Conservation (phyloP, 768 basidiomycete species). For the Agrocybe chaxingu region DNA sequence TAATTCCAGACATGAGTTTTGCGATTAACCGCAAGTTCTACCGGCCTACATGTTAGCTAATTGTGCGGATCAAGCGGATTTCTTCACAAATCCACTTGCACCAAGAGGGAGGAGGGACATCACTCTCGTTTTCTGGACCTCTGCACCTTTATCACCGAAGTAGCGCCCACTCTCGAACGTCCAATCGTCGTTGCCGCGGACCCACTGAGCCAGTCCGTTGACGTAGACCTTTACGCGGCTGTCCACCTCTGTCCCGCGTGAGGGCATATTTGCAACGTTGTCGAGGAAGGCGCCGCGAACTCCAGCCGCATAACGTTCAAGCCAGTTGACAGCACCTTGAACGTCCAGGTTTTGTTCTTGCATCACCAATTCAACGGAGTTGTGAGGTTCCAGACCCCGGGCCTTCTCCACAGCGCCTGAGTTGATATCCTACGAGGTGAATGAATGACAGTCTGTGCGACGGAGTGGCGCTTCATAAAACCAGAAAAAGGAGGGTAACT, state of each 20-base stretch:
- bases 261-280: conserved; percentile 31
- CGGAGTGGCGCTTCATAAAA: too few species aligned
- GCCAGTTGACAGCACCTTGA: conserved; percentile 37
- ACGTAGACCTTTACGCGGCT: conserved; percentile 30
- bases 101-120: conserved; percentile 14
- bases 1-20: too few species aligned
- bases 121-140: conserved; percentile 11
- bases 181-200: conserved; percentile 49
- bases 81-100: neutral
- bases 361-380: conserved; percentile 55
- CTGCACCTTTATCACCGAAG: conserved; percentile 27
- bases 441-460: neutral
- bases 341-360: conserved; percentile 35
- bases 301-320: conserved; percentile 34
- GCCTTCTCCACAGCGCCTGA: conserved; percentile 29
- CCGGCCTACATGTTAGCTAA: too few species aligned
- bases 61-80: neutral
- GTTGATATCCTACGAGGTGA: conserved; percentile 19
- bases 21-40: too few species aligned
- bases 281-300: conserved; percentile 34
- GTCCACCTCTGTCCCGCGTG: conserved; percentile 40
- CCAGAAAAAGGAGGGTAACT: neutral
- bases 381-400: conserved; percentile 32
- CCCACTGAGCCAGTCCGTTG: conserved; percentile 48
- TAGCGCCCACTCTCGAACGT: conserved; percentile 45